Base-by-base conservation (phyloP, 2,329 filamentous ascomycete species). In the Colletotrichum eremochloae region DNA sequence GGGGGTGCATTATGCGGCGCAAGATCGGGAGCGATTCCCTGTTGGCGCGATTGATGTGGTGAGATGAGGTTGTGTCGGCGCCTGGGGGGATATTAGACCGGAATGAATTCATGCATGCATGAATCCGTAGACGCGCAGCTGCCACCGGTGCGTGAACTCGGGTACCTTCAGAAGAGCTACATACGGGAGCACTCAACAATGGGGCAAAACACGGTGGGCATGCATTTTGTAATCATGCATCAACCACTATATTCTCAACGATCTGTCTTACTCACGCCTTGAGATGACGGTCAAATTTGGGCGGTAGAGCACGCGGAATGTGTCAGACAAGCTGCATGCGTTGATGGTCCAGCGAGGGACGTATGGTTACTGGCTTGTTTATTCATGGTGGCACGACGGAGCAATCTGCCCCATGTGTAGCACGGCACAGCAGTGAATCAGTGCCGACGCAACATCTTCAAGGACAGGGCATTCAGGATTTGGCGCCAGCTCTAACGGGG, bases 251-350 rank as follows among this genome's bases (percentile, higher is more conserved):
- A 50, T 62, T 31, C 18, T 33, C 31, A 63, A 56, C 48, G 24
- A 71, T 24, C n/a, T 67, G 68, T 67, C 56, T 67, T 7, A 67
- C 24, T 5, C 8, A 4, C 20, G 61, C 29, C 60, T 40, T 36
- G 56, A n/a, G 8, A 24, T 58, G 61, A 67, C 38, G 53, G n/a
- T 53, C n/a, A 55, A 31, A 52, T 15, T 52, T 14, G 48, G 5
- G 48, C 55, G 38, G 63, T 14, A 55, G 24, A 46, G 11, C 44
- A 31, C 29, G 42, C 31, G 57, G 57, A 15, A 11, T 36, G 24
- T 46, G 24, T 7, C 48, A 56, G 56, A 42, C 33, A 69, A 69
- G 67, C 61, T 29, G 9, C 33, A 46, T 48, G 38, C 48, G 50
- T 50, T 3, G 29, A 33, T 40, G 20, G 5, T 56, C n/a, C 48